A percentile compares a stretch with the other conserved stretches of the same genome.
phyloP scores from a whole-genome alignment of 1,139 yeast species.

The Pichia sp. region DNA sequence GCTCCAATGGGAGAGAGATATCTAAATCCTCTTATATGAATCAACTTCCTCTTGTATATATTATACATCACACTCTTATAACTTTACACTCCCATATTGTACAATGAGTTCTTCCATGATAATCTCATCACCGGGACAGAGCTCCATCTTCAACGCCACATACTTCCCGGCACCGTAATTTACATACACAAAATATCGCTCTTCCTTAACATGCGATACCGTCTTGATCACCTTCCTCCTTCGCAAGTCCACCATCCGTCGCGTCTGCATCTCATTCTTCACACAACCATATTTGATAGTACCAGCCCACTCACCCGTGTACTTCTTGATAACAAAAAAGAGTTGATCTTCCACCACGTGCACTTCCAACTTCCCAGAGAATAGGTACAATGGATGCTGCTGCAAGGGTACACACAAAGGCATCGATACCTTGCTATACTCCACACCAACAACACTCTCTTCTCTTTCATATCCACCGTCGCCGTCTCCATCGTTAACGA shows the following conservation, averaged over 20 bases:
- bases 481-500: background rate
- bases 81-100: too few species aligned
- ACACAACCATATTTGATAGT: conserved; percentile 16
- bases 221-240: too few species aligned
- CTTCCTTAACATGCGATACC: conserved; percentile 10
- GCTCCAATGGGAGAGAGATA: conserved; percentile 22
- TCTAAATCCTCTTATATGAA: background rate
- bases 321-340: conserved; percentile 4
- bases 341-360: conserved; percentile 7
- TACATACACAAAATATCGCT: conserved; percentile 18
- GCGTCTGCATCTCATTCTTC: background rate
- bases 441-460: background rate
- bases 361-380: conserved; percentile 19
- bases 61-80: too few species aligned
- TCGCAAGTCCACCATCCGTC: background rate
- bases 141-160: conserved; percentile 28
- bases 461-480: background rate
- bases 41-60: conserved; percentile 2
- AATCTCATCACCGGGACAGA: conserved; percentile 25
- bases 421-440: background rate
- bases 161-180: conserved; percentile 19
- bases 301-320: conserved; percentile 19
- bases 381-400: conserved; percentile 11
- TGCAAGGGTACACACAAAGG: too few species aligned
- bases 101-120: too few species aligned